These are phyloP conservation scores for Paraurostyla sp. DNA, from an alignment of 73 alveolate species.

Conservation along the genomic window DNA sequence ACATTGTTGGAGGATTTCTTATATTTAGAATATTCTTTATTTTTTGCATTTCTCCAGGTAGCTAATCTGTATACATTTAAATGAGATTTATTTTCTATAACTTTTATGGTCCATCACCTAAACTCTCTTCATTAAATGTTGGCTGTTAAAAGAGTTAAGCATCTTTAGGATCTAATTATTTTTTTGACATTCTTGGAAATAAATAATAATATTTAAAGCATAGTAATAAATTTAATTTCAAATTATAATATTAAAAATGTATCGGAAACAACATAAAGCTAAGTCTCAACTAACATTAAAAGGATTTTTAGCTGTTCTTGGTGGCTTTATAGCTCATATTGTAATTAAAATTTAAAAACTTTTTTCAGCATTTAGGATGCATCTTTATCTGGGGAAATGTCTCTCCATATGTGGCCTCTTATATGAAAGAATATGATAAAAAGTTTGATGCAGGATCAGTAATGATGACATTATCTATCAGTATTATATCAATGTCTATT, in stretches of 20 bases:
- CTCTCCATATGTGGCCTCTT: conserved; percentile 51
- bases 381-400: conserved; percentile 61
- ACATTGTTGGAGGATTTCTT: neutral
- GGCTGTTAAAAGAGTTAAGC: no score
- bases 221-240: no score
- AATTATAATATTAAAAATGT: conserved; percentile 6
- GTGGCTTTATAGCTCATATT: conserved; percentile 39
- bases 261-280: neutral
- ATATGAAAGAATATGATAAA: conserved; percentile 2
- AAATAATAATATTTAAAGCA: no score
- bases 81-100: no score
- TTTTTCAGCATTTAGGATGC: conserved; percentile 35
- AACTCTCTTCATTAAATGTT: no score
- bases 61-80: no score
- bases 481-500: neutral
- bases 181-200: no score
- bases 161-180: no score
- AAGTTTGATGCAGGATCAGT: conserved; percentile 2
- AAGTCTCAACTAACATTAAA: neutral
- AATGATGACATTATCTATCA: neutral
- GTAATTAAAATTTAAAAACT: neutral
- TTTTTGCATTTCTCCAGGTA: neutral
- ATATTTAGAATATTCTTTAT: neutral
- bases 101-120: no score
- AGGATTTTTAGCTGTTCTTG: conserved; percentile 3